Evolutionary conservation across 2,329 filamentous ascomycete species (phyloP).

Genomic region (Cercospora citrullina): DNA sequence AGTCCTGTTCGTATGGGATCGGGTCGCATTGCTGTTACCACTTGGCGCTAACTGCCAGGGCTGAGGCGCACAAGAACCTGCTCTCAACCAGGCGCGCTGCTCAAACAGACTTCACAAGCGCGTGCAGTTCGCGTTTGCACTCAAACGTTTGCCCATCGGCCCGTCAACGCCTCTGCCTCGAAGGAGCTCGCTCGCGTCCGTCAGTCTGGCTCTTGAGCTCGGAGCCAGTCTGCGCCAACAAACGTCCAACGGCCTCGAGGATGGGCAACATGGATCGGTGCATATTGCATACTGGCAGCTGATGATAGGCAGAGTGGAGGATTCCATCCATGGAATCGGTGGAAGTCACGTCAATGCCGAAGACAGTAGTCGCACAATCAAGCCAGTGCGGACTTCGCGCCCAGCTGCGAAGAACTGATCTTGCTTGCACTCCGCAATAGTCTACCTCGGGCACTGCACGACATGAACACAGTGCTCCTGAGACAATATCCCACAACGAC

Average conservation of each 20-base stretch:
- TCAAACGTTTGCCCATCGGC: background rate
- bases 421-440: background rate
- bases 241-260: background rate
- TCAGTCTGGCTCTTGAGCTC: no score
- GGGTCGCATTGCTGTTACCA: background rate
- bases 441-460: background rate
- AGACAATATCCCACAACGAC: background rate
- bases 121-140: background rate
- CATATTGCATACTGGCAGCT: background rate
- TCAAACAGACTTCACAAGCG: background rate
- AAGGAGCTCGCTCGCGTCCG: no score
- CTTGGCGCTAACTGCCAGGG: background rate
- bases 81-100: background rate
- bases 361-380: background rate
- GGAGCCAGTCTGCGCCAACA: no score
- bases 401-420: background rate
- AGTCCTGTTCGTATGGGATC: background rate
- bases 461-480: background rate
- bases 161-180: no score
- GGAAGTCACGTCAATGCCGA: background rate
- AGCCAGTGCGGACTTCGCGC: background rate
- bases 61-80: background rate
- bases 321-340: background rate
- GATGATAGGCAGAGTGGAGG: background rate
- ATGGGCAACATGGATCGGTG: background rate